Conservation (phyloP, 2,329 filamentous ascomycete species). For the Ophiostoma ulmi region DNA sequence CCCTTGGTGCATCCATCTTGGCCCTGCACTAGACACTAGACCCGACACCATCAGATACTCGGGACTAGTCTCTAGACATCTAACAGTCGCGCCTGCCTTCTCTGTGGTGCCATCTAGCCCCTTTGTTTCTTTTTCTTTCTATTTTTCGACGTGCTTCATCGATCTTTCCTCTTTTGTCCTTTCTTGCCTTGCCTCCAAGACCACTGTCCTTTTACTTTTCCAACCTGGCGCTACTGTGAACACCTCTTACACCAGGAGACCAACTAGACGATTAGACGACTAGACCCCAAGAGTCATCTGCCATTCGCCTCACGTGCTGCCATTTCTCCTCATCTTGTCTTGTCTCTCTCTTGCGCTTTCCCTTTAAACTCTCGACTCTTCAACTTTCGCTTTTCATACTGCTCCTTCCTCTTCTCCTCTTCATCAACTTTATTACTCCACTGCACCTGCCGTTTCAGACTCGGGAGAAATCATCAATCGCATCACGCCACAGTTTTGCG, state of each 20-base stretch:
- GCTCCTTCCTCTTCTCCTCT: neutral
- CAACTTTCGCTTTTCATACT: neutral
- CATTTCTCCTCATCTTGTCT: neutral
- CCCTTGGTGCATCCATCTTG: neutral
- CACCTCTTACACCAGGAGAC: neutral
- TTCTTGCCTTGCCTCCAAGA: neutral
- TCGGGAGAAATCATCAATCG: conserved; percentile 15
- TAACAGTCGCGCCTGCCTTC: neutral
- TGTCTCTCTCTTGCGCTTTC: neutral
- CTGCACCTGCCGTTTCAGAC: conserved; percentile 21
- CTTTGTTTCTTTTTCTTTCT: neutral
- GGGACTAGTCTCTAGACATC: neutral
- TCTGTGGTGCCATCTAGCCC: too few relatives aligned
- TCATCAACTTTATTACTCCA: neutral
- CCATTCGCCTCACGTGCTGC: conserved; percentile 10
- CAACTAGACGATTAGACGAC: neutral
- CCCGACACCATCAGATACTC: neutral
- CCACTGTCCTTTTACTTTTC: neutral
- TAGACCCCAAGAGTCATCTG: conserved; percentile 12
- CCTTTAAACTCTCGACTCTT: neutral
- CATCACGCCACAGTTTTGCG: conserved; percentile 20
- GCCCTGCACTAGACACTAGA: neutral
- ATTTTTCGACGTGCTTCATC: neutral
- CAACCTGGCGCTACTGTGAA: conserved; percentile 3
- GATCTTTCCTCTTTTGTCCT: neutral